Percentiles rank a stretch among this genome's conserved stretches.
phyloP scores from a whole-genome alignment of 345 rosid species.

The Cardiospermum halicacabum region DNA sequence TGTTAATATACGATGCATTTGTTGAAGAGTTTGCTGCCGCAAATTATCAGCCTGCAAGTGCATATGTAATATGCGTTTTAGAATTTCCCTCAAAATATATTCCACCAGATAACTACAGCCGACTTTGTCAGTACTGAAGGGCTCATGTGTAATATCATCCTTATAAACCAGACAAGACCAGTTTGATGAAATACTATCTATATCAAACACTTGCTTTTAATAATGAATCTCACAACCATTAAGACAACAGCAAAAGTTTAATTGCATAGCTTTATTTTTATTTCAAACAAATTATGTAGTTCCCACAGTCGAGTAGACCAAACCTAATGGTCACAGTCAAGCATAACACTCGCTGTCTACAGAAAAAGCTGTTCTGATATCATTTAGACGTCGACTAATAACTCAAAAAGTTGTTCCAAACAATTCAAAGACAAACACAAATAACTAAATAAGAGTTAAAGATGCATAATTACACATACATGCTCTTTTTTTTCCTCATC shows the following conservation, averaged over 20 bases:
- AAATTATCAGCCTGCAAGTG: slow-evolving; percentile 59
- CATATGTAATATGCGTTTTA: background rate
- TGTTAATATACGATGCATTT: slow-evolving; percentile 66
- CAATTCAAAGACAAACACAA: too few relatives aligned
- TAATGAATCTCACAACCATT: background rate
- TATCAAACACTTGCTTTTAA: background rate
- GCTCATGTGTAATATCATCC: background rate
- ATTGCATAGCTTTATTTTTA: background rate
- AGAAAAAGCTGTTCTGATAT: too few relatives aligned
- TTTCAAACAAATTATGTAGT: background rate
- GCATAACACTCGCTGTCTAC: too few relatives aligned
- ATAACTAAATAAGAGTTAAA: too few relatives aligned
- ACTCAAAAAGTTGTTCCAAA: too few relatives aligned
- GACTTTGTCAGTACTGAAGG: too few relatives aligned
- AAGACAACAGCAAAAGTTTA: background rate
- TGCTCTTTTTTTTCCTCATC: background rate
- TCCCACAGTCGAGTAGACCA: too few relatives aligned
- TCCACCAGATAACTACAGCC: background rate
- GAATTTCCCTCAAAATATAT: background rate
- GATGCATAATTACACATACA: too few relatives aligned
- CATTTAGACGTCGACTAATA: too few relatives aligned
- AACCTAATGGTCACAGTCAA: too few relatives aligned
- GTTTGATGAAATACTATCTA: background rate
- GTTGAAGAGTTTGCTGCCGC: slow-evolving; percentile 68
- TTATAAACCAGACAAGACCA: background rate